phyloP scores from a whole-genome alignment of 306 rosid genomes.

The Cicer yamashitae region DNA sequence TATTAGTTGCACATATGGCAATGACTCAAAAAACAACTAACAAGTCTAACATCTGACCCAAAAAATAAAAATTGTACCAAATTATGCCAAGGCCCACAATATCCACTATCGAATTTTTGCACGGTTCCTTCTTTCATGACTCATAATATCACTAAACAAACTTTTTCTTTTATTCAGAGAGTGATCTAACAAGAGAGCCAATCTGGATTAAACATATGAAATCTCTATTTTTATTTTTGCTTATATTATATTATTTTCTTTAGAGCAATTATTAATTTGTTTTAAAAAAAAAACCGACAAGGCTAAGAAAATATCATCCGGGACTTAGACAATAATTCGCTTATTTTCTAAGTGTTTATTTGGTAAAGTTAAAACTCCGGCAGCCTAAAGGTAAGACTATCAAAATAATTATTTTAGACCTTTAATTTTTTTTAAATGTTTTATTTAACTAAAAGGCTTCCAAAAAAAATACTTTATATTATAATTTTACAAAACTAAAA shows the following conservation, averaged over 20 bases:
- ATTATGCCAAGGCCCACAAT: conserved; percentile 40
- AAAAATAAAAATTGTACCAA: conserved; percentile 20
- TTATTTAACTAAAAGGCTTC: too few relatives aligned
- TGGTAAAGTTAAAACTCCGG: too few relatives aligned
- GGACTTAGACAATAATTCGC: too few relatives aligned
- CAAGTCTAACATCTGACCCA: neutral
- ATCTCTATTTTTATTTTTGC: neutral
- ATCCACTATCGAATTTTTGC: conserved; percentile 19
- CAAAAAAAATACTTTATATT: too few relatives aligned
- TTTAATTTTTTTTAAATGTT: too few relatives aligned
- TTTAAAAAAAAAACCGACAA: too few relatives aligned
- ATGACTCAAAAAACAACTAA: conserved; percentile 50
- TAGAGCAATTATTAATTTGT: neutral
- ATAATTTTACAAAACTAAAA: too few relatives aligned
- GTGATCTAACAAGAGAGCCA: conserved; percentile 43
- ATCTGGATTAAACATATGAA: neutral
- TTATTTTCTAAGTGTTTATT: too few relatives aligned
- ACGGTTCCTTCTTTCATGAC: conserved; percentile 31
- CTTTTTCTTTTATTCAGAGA: conserved; percentile 32
- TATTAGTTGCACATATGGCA: conserved; percentile 40
- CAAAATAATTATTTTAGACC: too few relatives aligned
- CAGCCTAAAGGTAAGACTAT: too few relatives aligned
- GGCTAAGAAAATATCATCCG: too few relatives aligned
- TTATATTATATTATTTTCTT: neutral
- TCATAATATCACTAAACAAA: conserved; percentile 34